Percentiles rank a stretch among this genome's conserved stretches.
Evolutionary conservation across 2,329 filamentous ascomycete species (phyloP).

Genomic region (Fusarium haematococcum): DNA sequence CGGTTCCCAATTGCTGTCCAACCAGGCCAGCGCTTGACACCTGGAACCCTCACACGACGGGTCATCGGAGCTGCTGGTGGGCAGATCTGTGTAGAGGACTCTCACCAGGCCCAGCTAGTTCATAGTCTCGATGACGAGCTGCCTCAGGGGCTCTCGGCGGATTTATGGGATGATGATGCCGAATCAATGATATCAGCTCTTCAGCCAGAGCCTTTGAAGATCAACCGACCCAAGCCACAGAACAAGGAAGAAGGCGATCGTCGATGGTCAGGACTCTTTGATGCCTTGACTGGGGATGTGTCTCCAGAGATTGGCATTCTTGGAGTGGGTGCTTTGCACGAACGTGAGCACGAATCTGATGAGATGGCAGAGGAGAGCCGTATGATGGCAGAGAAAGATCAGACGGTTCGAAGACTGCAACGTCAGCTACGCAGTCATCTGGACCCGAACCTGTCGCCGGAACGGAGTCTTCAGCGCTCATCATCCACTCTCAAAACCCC

Average conservation of each 20-base stretch:
- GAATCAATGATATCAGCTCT: conserved; percentile 34
- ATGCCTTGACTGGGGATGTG: conserved; percentile 11
- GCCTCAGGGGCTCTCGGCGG: conserved; percentile 34
- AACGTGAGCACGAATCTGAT: background rate
- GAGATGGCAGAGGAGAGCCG: background rate
- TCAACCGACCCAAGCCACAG: conserved; percentile 25
- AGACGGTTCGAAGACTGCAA: conserved; percentile 4
- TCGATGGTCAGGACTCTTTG: conserved; percentile 30
- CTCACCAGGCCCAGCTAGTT: conserved; percentile 29
- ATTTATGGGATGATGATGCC: conserved; percentile 35
- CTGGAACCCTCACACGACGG: conserved; percentile 37
- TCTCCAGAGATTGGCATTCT: conserved; percentile 10
- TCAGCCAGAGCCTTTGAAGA: conserved; percentile 42
- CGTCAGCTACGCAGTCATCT: background rate
- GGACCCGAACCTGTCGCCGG: background rate
- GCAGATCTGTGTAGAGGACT: conserved; percentile 32
- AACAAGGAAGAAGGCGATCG: conserved; percentile 9
- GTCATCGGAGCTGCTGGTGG: conserved; percentile 43
- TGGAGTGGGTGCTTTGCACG: background rate
- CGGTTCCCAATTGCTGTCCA: conserved; percentile 46
- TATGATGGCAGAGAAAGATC: conserved; percentile 6
- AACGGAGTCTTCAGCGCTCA: conserved; percentile 19
- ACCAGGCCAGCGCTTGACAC: conserved; percentile 39
- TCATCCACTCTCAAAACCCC: conserved; percentile 37
- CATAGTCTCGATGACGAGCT: conserved; percentile 24